Base-by-base conservation (phyloP, 2,329 filamentous ascomycete genomes). In the Ophiostoma pallidulum region DNA sequence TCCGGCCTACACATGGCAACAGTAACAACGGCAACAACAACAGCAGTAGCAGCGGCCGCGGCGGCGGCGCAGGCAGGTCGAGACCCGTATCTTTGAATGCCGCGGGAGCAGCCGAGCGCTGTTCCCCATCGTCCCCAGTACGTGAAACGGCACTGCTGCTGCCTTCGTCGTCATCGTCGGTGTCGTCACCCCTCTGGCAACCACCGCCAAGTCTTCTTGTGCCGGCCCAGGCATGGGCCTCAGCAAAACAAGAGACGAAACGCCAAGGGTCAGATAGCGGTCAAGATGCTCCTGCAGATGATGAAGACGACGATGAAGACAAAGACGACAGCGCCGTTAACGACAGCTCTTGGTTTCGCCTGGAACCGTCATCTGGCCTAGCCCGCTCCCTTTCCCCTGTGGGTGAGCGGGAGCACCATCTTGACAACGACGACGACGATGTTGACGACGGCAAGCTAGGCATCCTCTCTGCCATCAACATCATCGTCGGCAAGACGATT, bases 401-500 rank as follows among this genome's bases (percentile, higher is more conserved):
- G n/a, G n/a, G n/a, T n/a, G n/a, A n/a, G n/a, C n/a, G n/a, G n/a
- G n/a, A n/a, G n/a, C n/a, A n/a, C n/a, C n/a, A n/a, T n/a, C n/a
- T n/a, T n/a, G n/a, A n/a, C n/a, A n/a, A n/a, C n/a, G 24, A 19
- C 24, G 2, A 10, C 20, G n/a, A 39, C 19, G 5, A 32, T 6
- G 18, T 46, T 8, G 56, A 60, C 8, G 58, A 58, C 33, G 56
- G 57, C 1, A 65, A 65, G 41, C 57, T 66, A 4, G 64, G 64
- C 8, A 62, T 62, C 13, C 51, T 64, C 33, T 65, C 62, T 8
- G 59, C 61, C 31, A 62, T 65, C 52, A 65, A 62, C 46, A 63
- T 66, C 35, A 66, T 66, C 26, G 56, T 66, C 8, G 62, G 62
- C 29, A 66, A 64, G 52, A 65, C 63, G 0, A 55, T 70, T 20